These are phyloP conservation scores for Cladosporium sphaerospermum DNA, from an alignment of 2,329 filamentous ascomycete genomes.

Conservation along the genomic window DNA sequence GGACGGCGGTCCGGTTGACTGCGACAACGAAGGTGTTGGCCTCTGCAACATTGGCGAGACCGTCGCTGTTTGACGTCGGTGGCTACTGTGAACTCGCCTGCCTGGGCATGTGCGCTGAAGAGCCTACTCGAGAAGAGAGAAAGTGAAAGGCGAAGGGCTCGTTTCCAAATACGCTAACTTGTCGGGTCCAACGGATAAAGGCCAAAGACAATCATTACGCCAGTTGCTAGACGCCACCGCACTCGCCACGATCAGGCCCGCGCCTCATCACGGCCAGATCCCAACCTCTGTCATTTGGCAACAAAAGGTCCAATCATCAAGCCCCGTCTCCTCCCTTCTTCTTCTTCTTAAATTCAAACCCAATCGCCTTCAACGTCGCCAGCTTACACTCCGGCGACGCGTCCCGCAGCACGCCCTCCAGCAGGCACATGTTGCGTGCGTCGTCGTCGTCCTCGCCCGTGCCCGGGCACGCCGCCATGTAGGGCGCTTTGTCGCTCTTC, in stretches of 20 bases:
- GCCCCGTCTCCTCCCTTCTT: too few relatives aligned
- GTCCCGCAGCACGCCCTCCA: background rate
- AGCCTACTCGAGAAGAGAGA: background rate
- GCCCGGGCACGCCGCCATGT: background rate
- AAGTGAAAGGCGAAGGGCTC: too few relatives aligned
- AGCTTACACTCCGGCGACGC: background rate
- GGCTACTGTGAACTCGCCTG: background rate
- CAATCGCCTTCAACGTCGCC: background rate
- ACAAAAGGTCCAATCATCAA: too few relatives aligned
- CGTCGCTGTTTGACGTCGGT: constrained; percentile 30
- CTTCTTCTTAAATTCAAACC: background rate
- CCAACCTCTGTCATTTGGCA: too few relatives aligned
- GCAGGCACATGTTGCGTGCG: background rate
- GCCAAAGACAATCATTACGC: too few relatives aligned
- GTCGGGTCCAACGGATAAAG: too few relatives aligned
- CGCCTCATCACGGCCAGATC: too few relatives aligned
- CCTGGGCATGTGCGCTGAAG: too few relatives aligned
- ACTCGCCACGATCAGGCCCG: too few relatives aligned
- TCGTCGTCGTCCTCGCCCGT: background rate
- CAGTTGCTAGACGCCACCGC: too few relatives aligned
- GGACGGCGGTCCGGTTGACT: constrained; percentile 26
- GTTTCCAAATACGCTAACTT: too few relatives aligned
- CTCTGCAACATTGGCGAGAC: constrained; percentile 45
- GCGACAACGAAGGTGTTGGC: constrained; percentile 31
- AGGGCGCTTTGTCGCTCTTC: background rate